Percentiles rank a stretch among this genome's conserved stretches.
phyloP scores from a whole-genome alignment of 495 filamentous ascomycete genomes.

The Podospora fimiseda region DNA sequence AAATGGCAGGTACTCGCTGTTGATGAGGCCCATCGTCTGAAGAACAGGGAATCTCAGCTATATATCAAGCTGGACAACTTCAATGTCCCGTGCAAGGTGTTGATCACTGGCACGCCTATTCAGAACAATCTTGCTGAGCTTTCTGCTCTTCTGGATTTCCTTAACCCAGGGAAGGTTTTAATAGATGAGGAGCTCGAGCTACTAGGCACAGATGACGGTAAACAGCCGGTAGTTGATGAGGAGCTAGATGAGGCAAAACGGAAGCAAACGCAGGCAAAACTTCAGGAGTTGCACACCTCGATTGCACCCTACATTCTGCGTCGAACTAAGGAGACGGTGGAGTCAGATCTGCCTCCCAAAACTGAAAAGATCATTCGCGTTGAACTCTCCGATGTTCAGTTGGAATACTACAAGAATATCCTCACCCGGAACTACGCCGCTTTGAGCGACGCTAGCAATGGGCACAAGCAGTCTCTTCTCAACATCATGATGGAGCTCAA shows the following conservation, averaged over 20 bases:
- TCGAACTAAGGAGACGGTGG: slow-evolving; percentile 95
- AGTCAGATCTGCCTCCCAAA: slow-evolving; percentile 92
- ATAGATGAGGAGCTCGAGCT: slow-evolving; percentile 85
- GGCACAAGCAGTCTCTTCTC: slow-evolving; percentile 86
- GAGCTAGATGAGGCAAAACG: slow-evolving; percentile 32
- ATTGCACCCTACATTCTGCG: slow-evolving; percentile 90
- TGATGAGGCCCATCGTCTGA: slow-evolving; percentile 94
- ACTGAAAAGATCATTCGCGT: slow-evolving; percentile 98
- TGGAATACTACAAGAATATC: slow-evolving; percentile 98
- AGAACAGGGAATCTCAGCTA: slow-evolving; percentile 90
- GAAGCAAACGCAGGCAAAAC: slow-evolving; percentile 33
- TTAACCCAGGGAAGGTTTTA: slow-evolving; percentile 80
- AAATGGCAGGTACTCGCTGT: slow-evolving; percentile 97
- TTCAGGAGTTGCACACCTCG: slow-evolving; percentile 59
- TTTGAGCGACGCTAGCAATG: slow-evolving; percentile 79
- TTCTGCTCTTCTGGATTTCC: slow-evolving; percentile 85
- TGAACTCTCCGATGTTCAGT: slow-evolving; percentile 87
- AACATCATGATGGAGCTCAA: slow-evolving; percentile 99
- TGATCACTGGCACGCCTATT: slow-evolving; percentile 96
- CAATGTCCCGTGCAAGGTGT: slow-evolving; percentile 72
- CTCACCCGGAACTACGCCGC: slow-evolving; percentile 94
- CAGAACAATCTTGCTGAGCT: slow-evolving; percentile 95
- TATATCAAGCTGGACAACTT: slow-evolving; percentile 81
- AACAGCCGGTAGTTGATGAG: slow-evolving; percentile 20
- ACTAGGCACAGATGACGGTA: slow-evolving; percentile 35